Evolutionary conservation across 1,284 basidiomycete species (phyloP), one percentile per base, ranked within the genome.

Genomic region (Coniferiporia weirii): DNA sequence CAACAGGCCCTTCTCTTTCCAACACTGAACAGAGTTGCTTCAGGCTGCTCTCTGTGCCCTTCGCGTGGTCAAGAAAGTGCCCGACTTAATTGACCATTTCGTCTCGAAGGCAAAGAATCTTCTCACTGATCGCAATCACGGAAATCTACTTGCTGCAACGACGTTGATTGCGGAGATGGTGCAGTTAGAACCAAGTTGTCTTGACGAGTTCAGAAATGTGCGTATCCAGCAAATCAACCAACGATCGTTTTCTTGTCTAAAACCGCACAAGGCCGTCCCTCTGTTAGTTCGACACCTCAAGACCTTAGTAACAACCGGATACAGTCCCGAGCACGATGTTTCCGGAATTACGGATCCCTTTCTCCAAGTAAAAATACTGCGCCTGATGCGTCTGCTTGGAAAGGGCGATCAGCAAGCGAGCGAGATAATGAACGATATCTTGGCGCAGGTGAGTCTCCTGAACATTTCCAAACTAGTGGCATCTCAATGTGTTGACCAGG

Each of bases 281-380:
- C 76, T 96, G 8, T 87, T 99, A 17, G 95, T 99, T 51, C 89
- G 95, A 64, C 95, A 98, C 70, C 82, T 99, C 65, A 99, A 99
- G 72, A 91, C 93, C 2, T 79, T 99, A 50, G 93, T 95, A 52
- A 95, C 96, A 0, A 98, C 96, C 1, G 96, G 96, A 17, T 98
- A 98, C 73, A 97, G 94, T 65, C 96, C 97, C 20, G 97, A 99
- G 72, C 97, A 99, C 70, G 97, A 99, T 67, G 97, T 99, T n/a
- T 93, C 93, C 32, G 97, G 97, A 34, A 96, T 99, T 72, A 98
- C 96, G 22, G 97, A 99, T 72, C 97, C 97, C 1, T 99, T 99
- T 81, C 79, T 99, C 13, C 96, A 99, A 75, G 90, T 96, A 69
- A 99, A 99, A 75, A 87, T 98, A 48, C 78, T 99, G n/a, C 88